Conservation (phyloP, 2,329 filamentous ascomycete genomes). For the Furcasterigmium furcatum region DNA sequence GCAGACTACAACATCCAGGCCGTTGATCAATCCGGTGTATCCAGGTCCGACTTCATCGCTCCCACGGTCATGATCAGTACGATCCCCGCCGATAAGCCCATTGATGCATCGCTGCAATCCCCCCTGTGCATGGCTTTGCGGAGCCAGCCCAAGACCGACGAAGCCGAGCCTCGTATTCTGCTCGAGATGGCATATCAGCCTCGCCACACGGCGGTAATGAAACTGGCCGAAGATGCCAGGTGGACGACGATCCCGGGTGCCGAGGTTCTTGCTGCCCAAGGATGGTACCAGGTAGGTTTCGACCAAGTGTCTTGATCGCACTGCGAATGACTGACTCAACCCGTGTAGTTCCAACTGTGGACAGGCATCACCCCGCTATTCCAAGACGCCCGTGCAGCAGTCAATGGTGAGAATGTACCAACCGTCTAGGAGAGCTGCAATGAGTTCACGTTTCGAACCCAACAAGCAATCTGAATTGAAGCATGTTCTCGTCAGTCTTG, state of each 20-base stretch:
- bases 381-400: conserved; percentile 61
- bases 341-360: conserved; percentile 73
- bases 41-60: conserved; percentile 42
- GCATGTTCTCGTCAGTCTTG: no score
- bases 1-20: conserved; percentile 65
- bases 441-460: neutral
- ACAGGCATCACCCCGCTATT: conserved; percentile 77
- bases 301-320: neutral
- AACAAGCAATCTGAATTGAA: no score
- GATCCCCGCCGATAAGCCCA: conserved; percentile 82
- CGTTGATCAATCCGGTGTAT: conserved; percentile 29
- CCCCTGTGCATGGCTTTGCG: conserved; percentile 56
- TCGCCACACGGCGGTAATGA: conserved; percentile 76
- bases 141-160: conserved; percentile 30
- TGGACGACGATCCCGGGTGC: conserved; percentile 86
- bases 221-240: conserved; percentile 70
- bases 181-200: conserved; percentile 98
- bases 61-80: conserved; percentile 81
- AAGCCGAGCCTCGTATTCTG: conserved; percentile 54
- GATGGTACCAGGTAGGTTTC: conserved; percentile 72
- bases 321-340: conserved; percentile 15
- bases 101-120: conserved; percentile 68
- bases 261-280: conserved; percentile 87
- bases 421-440: no score
- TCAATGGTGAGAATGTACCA: conserved; percentile 38